Base-by-base conservation (phyloP, 139 green algal species). In the Chloropicon primus region DNA sequence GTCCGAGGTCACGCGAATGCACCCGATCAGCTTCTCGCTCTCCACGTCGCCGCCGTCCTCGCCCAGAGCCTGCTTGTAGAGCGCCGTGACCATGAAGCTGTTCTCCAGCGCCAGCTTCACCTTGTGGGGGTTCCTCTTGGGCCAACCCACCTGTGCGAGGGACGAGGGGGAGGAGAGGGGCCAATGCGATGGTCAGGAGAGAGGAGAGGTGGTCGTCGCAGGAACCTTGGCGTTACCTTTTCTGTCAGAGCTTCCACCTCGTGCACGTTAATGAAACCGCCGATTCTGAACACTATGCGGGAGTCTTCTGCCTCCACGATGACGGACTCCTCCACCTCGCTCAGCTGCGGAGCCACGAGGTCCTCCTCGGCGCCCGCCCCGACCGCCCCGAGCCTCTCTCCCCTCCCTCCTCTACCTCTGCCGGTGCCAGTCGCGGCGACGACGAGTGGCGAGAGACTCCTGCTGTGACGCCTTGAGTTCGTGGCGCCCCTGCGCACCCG, bases 1-100 rank as follows among this genome's bases (percentile, higher is more conserved):
- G 84, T 98, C 94, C 21, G 80, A 90, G 1, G 94, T 98, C 27
- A 89, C 92, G 1, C 94, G 85, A 2, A 91, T 92, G 28, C 96
- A 76, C 0, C 92, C 94, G 21, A 97, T 88, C 0, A 97, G 82
- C 25, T 78, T n/a, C 78, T 21, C 53, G 29, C 23, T 72, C 26
- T 22, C 41, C 73, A 5, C 21, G 78, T 22, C 25, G 29, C 77
- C 79, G 28, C 53, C 71, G 24, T 54, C 26, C 1, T 76, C 28
- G 0, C 26, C 24, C 28, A 71, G 27, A 1, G 82, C 1, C 76
- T 88, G 76, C 76, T 92, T 76, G 53, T 90, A 80, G 10, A 98
- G 84, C 1, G 87, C 87, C 2, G 85, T 82, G 1, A 98, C 92
- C 28, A 98, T 81, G 83, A 92, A 98, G 72, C 84, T 93, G 85